Conservation (phyloP, 768 basidiomycete genomes). For the Tephrocybe sp. region DNA sequence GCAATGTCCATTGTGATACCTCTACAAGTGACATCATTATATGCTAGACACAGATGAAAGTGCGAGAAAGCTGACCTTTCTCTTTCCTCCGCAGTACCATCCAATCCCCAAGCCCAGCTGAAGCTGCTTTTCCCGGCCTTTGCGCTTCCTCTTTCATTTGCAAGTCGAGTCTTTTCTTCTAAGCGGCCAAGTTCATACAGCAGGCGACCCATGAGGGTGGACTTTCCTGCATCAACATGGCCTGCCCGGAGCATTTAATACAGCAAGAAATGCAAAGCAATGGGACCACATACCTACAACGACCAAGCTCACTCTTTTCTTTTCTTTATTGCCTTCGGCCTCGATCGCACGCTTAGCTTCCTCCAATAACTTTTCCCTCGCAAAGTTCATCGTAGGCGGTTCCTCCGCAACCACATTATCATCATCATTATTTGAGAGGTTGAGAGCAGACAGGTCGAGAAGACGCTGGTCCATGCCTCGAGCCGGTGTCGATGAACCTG, state of each 20-base stretch:
- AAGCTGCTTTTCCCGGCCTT: slow-evolving; percentile 94
- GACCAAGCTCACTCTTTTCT: slow-evolving; percentile 78
- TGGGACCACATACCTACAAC: slow-evolving; percentile 70
- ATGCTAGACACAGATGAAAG: not conserved
- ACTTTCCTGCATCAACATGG: slow-evolving; percentile 98
- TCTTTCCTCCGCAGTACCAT: slow-evolving; percentile 89
- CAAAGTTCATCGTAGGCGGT: slow-evolving; percentile 62
- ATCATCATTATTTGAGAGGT: slow-evolving; percentile 51
- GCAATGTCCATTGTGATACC: slow-evolving; percentile 99
- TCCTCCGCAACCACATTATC: slow-evolving; percentile 43
- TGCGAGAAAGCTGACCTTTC: slow-evolving; percentile 60
- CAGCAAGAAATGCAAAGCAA: not conserved
- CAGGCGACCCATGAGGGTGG: slow-evolving; percentile 93
- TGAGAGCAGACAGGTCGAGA: slow-evolving; percentile 73
- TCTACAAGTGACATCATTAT: slow-evolving; percentile 38
- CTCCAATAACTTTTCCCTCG: slow-evolving; percentile 79
- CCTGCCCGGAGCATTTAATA: slow-evolving; percentile 44
- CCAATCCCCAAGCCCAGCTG: slow-evolving; percentile 97
- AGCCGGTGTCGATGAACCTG: slow-evolving; percentile 42
- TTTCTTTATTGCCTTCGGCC: slow-evolving; percentile 45
- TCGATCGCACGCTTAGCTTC: slow-evolving; percentile 63
- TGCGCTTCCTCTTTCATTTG: slow-evolving; percentile 86
- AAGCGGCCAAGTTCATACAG: slow-evolving; percentile 89
- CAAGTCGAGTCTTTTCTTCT: slow-evolving; percentile 78
- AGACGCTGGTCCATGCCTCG: slow-evolving; percentile 52